Evolutionary conservation across 164 flowering plant genomes (phyloP).

Genomic region (Malania oleifera): DNA sequence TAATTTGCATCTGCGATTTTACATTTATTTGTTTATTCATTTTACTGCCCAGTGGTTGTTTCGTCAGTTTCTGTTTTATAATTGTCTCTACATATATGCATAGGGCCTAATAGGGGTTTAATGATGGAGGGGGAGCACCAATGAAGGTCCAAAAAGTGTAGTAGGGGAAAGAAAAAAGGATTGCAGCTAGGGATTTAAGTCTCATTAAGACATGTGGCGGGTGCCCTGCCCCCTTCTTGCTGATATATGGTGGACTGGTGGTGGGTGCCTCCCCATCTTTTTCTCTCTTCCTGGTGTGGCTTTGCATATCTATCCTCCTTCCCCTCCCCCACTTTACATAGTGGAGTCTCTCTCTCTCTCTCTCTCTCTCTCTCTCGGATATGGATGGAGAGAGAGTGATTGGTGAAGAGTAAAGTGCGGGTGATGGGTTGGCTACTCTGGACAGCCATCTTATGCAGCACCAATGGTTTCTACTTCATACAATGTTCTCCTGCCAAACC

Average conservation of each 20-base stretch:
- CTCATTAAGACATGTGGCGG: slow-evolving; percentile 8
- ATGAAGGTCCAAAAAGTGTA: slow-evolving; percentile 14
- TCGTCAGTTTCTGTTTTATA: too few species aligned
- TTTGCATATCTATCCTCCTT: too few species aligned
- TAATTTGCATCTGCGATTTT: too few species aligned
- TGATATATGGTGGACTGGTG: slow-evolving; percentile 9
- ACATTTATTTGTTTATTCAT: too few species aligned
- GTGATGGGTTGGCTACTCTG: not conserved
- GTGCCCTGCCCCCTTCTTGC: too few species aligned
- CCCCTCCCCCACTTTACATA: slow-evolving; percentile 8
- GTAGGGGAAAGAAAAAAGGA: not conserved
- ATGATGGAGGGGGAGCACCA: slow-evolving; percentile 21
- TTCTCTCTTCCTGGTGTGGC: slow-evolving; percentile 11
- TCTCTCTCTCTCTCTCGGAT: not conserved
- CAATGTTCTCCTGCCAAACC: slow-evolving; percentile 18
- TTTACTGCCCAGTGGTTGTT: too few species aligned
- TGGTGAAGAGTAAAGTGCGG: slow-evolving; percentile 12
- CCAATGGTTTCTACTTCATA: slow-evolving; percentile 10
- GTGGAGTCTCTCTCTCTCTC: slow-evolving; percentile 3
- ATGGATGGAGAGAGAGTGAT: not conserved
- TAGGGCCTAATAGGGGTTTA: slow-evolving; percentile 4
- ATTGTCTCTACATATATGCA: too few species aligned
- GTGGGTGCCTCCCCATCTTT: slow-evolving; percentile 6
- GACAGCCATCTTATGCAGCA: slow-evolving; percentile 5
- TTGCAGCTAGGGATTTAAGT: slow-evolving; percentile 2